Evolutionary conservation across 2,329 filamentous ascomycete species (phyloP), one percentile per base, ranked within the genome.

Genomic region (Aspergillus aculeatus): DNA sequence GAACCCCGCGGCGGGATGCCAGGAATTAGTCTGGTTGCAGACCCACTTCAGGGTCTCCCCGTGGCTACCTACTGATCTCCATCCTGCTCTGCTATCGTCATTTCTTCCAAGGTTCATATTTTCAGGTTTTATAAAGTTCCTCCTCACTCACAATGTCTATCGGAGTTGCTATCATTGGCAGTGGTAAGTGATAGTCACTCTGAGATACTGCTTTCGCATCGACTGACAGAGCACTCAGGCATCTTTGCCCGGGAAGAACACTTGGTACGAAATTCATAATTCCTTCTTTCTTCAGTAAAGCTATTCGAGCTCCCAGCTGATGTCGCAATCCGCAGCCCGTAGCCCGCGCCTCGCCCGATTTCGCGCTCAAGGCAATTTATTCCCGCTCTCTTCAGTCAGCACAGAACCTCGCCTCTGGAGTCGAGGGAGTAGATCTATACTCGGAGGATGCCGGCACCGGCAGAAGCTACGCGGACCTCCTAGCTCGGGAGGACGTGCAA

Each of bases 241-340:
- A 84, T 84, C 66, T 86, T 86, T 69, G 83, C 82, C 58, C 78
- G 79, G 61, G 83, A 85, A 71, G 79, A 85, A 64, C 83, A 85
- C 67, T 75, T 85, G 54, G 79, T 81, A 73, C 48, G 68, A 29
- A 6, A 29, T 7, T 19, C 12, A 4, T 14, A 19, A 26, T 47
- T 19, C 4, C 32, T 47, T 16, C 19, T 16, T 23, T 12, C 19
- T 16, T 23, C 19, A 16, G 7, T 41, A 12, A 29, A 16, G 11
- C 1, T 14, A 14, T 24, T 16, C 4, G 38, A 48, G 47, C 12
- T 24, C 38, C 5, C 31, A 44, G 55, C 38, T 58, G 53, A 58
- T 60, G 16, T 38, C 11, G 19, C 59, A 56, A 64, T n/a, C 32
- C 10, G 2, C 41, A 82, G 79, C 83, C 84, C 2, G 83, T 83